These are phyloP conservation scores for Arachnopeziza araneosa DNA, from an alignment of 2,329 filamentous ascomycete genomes.

Conservation along the genomic window DNA sequence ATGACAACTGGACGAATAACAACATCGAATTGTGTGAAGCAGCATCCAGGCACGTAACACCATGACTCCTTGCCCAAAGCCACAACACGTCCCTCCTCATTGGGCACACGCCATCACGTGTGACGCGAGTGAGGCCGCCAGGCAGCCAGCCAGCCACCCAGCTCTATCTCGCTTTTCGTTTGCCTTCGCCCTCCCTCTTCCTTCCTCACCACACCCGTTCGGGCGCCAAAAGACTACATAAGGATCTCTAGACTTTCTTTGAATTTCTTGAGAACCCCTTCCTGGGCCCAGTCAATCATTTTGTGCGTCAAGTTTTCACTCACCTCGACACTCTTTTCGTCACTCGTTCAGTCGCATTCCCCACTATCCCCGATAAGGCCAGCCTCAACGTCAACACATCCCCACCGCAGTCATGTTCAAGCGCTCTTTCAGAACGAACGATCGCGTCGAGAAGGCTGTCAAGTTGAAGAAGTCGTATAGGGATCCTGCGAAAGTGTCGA, in stretches of 20 bases:
- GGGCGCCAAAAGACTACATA: conserved; percentile 6
- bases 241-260: conserved; percentile 33
- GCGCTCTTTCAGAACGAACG: conserved; percentile 78
- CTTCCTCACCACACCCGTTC: conserved; percentile 1
- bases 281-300: conserved; percentile 34
- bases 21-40: not conserved
- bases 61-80: not conserved
- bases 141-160: not conserved
- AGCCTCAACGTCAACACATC: conserved; percentile 17
- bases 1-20: conserved; percentile 1
- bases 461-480: conserved; percentile 75
- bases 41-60: not conserved
- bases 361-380: conserved; percentile 20
- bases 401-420: conserved; percentile 70
- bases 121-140: not conserved
- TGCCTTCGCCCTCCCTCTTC: not conserved
- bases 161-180: not conserved
- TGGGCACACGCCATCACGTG: not conserved
- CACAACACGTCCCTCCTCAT: not conserved
- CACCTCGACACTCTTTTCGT: conserved; percentile 30
- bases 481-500: conserved; percentile 74
- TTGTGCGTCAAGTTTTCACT: conserved; percentile 31
- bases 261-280: conserved; percentile 32
- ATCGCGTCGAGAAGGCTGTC: conserved; percentile 82
- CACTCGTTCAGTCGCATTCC: conserved; percentile 25